These are phyloP conservation scores for Hanseniaspora gamundiae DNA, from an alignment of 1,139 yeast genomes.

Conservation along the genomic window DNA sequence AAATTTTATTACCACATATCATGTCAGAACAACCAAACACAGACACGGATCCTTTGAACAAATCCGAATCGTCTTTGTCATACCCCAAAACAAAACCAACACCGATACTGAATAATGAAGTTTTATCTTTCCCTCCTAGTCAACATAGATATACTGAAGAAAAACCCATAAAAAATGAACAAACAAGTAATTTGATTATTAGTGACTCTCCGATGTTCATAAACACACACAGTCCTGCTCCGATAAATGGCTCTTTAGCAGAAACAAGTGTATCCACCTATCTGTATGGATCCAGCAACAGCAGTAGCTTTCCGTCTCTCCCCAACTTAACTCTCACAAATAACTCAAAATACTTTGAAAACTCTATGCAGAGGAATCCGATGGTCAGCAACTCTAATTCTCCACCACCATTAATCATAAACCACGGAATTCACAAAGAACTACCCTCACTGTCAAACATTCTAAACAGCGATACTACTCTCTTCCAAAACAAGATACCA, in stretches of 20 bases:
- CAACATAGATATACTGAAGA: conserved; percentile 1
- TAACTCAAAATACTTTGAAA: background rate
- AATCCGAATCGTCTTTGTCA: too few species aligned
- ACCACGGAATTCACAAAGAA: background rate
- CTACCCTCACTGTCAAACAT: background rate
- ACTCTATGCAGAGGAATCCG: background rate
- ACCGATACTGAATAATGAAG: background rate
- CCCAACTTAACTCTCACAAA: too few species aligned
- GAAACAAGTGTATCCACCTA: background rate
- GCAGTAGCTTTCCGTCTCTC: too few species aligned
- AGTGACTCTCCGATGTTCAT: background rate
- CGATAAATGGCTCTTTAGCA: background rate
- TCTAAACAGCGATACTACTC: background rate
- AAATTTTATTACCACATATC: too few species aligned
- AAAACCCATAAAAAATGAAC: background rate
- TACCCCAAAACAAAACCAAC: too few species aligned
- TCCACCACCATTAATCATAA: background rate
- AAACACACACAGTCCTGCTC: background rate
- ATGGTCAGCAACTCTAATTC: background rate
- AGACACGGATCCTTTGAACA: too few species aligned
- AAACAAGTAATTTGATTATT: background rate
- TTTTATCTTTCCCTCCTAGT: background rate
- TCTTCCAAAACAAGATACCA: background rate
- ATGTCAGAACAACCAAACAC: too few species aligned
- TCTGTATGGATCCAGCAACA: background rate